Percentiles rank a stretch among this genome's conserved stretches.
phyloP scores from a whole-genome alignment of 2,329 filamentous ascomycete species.

The Trichoderma atroviride region DNA sequence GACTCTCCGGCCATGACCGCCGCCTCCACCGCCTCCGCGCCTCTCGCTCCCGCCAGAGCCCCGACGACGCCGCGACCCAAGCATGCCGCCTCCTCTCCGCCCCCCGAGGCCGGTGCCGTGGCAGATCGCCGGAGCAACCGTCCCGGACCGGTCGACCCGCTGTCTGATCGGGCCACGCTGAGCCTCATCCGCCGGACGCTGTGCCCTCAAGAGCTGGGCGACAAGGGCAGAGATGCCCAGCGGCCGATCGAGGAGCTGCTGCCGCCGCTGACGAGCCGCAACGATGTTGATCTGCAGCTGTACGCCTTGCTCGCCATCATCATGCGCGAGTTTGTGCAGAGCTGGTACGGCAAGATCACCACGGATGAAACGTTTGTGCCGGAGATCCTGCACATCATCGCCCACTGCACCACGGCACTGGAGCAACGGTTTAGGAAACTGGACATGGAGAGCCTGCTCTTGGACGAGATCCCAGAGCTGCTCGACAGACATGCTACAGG shows the following conservation, averaged over 20 bases:
- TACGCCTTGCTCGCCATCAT: constrained; percentile 92
- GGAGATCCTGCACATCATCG: constrained; percentile 87
- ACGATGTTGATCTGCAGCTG: constrained; percentile 89
- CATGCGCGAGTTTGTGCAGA: constrained; percentile 84
- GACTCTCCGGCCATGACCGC: constrained; percentile 38
- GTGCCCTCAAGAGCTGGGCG: constrained; percentile 68
- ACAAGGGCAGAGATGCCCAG: constrained; percentile 54
- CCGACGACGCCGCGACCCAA: constrained; percentile 26
- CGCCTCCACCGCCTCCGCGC: constrained; percentile 29
- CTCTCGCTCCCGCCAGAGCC: constrained; percentile 24
- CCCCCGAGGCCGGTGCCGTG: constrained; percentile 28
- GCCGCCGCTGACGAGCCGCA: constrained; percentile 89
- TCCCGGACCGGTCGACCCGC: constrained; percentile 50
- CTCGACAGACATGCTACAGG: constrained; percentile 79
- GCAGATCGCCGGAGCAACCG: constrained; percentile 40
- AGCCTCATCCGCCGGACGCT: constrained; percentile 81
- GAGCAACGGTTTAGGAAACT: constrained; percentile 83
- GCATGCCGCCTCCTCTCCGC: constrained; percentile 27
- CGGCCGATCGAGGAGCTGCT: constrained; percentile 77
- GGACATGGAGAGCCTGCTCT: constrained; percentile 77
- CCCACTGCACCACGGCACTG: constrained; percentile 84
- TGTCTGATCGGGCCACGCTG: constrained; percentile 77
- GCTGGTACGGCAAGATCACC: constrained; percentile 92
- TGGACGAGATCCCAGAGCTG: constrained; percentile 86
- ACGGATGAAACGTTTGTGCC: constrained; percentile 85